These are phyloP conservation scores for Ampelocalamus luodianensis DNA, from an alignment of 176 grass and related monocot species.

Conservation along the genomic window DNA sequence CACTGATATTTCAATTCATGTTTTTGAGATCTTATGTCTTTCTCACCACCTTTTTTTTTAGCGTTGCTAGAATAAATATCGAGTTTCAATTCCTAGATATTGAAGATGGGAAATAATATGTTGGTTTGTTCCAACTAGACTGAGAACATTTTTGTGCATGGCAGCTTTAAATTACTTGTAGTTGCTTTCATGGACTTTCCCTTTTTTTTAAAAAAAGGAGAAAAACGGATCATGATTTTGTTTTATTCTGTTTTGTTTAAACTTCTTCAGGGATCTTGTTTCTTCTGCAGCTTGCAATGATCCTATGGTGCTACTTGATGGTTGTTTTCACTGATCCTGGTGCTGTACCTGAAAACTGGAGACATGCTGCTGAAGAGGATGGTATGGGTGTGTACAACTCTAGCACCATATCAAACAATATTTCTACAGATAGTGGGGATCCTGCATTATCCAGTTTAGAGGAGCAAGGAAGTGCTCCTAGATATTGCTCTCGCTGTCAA, in stretches of 20 bases:
- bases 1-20: constrained; percentile 20
- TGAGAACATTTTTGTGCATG: constrained; percentile 7
- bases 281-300: constrained; percentile 84
- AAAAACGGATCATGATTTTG: constrained; percentile 38
- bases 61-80: not conserved
- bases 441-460: constrained; percentile 51
- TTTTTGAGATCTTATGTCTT: not conserved
- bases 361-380: constrained; percentile 60
- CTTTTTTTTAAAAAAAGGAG: constrained; percentile 20
- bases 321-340: constrained; percentile 86
- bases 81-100: not conserved
- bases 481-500: constrained; percentile 76
- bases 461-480: constrained; percentile 48
- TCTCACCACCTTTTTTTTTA: not conserved
- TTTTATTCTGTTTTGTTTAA: constrained; percentile 50
- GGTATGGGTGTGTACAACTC: constrained; percentile 32
- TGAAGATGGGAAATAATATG: not conserved
- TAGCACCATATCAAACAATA: constrained; percentile 29
- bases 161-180: constrained; percentile 8
- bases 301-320: constrained; percentile 85
- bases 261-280: constrained; percentile 79
- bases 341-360: constrained; percentile 82
- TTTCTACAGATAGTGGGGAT: constrained; percentile 46
- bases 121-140: constrained; percentile 3
- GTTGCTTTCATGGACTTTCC: constrained; percentile 30